Evolutionary conservation across 352 stramenopile genomes (phyloP).

Genomic region (Globisporangium takayamanum): DNA sequence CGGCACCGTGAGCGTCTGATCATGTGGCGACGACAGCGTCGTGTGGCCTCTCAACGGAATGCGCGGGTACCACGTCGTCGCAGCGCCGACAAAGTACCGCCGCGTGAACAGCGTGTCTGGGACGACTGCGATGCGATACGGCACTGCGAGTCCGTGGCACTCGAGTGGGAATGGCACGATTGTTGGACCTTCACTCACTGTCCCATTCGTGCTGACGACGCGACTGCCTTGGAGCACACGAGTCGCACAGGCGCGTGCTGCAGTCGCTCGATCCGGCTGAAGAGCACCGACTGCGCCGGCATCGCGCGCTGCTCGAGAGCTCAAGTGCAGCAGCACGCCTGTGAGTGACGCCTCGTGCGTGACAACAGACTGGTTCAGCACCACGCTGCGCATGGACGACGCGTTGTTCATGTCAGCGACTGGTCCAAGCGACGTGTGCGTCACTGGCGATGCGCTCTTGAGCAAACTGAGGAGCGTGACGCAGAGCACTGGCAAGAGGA

Average conservation of each 20-base stretch:
- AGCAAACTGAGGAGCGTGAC: not conserved
- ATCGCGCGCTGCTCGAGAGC: not conserved
- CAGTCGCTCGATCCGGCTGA: too few species aligned
- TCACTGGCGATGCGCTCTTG: not conserved
- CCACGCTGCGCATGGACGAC: not conserved
- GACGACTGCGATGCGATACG: slow-evolving; percentile 21
- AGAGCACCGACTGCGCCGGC: too few species aligned
- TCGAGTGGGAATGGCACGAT: slow-evolving; percentile 2
- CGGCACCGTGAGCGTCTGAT: slow-evolving; percentile 18
- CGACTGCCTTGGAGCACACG: slow-evolving; percentile 5
- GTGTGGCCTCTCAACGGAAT: not conserved
- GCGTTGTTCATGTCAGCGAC: too few species aligned
- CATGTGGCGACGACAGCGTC: not conserved
- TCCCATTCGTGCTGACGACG: not conserved
- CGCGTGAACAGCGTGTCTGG: slow-evolving; percentile 32
- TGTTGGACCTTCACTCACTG: not conserved
- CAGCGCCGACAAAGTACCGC: slow-evolving; percentile 32
- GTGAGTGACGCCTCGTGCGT: slow-evolving; percentile 1
- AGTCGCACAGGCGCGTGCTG: not conserved
- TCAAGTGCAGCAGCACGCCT: slow-evolving; percentile 4
- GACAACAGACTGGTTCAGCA: not conserved
- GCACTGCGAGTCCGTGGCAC: slow-evolving; percentile 12
- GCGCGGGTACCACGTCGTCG: slow-evolving; percentile 36
- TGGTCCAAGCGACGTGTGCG: not conserved
- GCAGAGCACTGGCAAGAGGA: slow-evolving; percentile 6